Evolutionary conservation across 1,139 yeast species (phyloP), one percentile per base, ranked within the genome.

Genomic region (Candida sp.): DNA sequence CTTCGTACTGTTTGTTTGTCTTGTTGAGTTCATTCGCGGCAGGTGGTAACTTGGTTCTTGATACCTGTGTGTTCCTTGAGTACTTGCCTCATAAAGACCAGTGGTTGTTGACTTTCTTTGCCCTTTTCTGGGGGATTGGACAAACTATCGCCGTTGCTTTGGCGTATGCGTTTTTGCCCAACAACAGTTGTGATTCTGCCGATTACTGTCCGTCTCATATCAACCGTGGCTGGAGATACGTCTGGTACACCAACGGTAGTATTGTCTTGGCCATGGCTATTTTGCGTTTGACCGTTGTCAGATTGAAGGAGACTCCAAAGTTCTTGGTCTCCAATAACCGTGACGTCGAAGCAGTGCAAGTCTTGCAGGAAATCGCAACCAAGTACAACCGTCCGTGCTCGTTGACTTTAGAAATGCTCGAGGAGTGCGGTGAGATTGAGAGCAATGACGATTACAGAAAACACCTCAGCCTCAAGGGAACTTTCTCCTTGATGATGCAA

Each of bases 81-180:
- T 83, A 75, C 56, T 66, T 84, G 51, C 88, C 89, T 2, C 70
- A 72, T 42, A 77, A 76, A 47, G 69, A 77, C 57, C 85, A 82
- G 58, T 82, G 78, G 75, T 65, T 84, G 53, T 72, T 82, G 49
- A 82, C 87, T 0, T 69, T 81, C 35, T 73, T 84, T 71, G 87
- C 88, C 6, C 68, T 73, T 30, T 84, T 81, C 71, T 84, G 88
- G 88, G 86, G 86, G 51, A 64, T 84, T 48, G 88, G 88, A 40
- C 87, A 83, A 64, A 78, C 85, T 0, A 68, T 84, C 44, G 80
- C 85, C 7, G 72, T 72, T 27, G 69, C 81, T n/a, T 60, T 82
- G 40, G 80, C 85, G 5, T 84, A 85, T 84, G 85, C 84, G 0
- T 78, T 83, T 49, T 67, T 84, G 50, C 78, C 84, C 31, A 75